Percentiles rank a stretch among this genome's conserved stretches.
Conservation (phyloP, 1,284 basidiomycete species). For the Amylostereum areolatum region DNA sequence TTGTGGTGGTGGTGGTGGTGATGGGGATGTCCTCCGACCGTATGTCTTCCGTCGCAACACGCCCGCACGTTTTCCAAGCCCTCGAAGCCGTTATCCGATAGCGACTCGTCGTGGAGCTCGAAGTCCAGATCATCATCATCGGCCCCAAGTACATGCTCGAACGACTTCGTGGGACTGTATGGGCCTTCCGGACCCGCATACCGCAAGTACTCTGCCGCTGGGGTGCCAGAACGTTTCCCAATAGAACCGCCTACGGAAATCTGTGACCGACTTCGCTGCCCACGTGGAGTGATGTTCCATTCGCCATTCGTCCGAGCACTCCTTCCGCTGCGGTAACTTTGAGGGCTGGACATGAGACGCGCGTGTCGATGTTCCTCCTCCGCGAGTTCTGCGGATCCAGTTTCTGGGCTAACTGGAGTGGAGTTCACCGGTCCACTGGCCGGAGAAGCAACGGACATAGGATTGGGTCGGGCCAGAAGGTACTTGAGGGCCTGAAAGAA, state of each 20-base stretch:
- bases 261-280: slow-evolving; percentile 69
- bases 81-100: slow-evolving; percentile 83
- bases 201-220: slow-evolving; percentile 82
- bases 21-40: slow-evolving; percentile 50
- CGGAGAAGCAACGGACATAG: slow-evolving; percentile 36
- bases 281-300: slow-evolving; percentile 71
- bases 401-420: slow-evolving; percentile 50
- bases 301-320: slow-evolving; percentile 50
- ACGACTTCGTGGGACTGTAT: slow-evolving; percentile 62
- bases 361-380: slow-evolving; percentile 40
- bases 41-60: slow-evolving; percentile 89
- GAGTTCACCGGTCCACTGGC: slow-evolving; percentile 27
- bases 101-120: slow-evolving; percentile 66
- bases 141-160: slow-evolving; percentile 48
- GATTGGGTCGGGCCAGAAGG: slow-evolving; percentile 66
- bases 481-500: slow-evolving; percentile 72
- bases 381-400: slow-evolving; percentile 38
- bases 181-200: slow-evolving; percentile 64
- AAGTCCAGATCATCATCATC: slow-evolving; percentile 76
- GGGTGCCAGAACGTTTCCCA: slow-evolving; percentile 81
- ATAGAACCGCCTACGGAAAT: slow-evolving; percentile 66
- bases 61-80: slow-evolving; percentile 93
- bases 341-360: slow-evolving; percentile 49
- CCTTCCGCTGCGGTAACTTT: slow-evolving; percentile 62
- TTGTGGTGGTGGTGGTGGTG: slow-evolving; percentile 53